A percentile compares a stretch with the other conserved stretches of the same genome.
phyloP scores from a whole-genome alignment of 2,329 filamentous ascomycete species.

The Alternaria dauci region DNA sequence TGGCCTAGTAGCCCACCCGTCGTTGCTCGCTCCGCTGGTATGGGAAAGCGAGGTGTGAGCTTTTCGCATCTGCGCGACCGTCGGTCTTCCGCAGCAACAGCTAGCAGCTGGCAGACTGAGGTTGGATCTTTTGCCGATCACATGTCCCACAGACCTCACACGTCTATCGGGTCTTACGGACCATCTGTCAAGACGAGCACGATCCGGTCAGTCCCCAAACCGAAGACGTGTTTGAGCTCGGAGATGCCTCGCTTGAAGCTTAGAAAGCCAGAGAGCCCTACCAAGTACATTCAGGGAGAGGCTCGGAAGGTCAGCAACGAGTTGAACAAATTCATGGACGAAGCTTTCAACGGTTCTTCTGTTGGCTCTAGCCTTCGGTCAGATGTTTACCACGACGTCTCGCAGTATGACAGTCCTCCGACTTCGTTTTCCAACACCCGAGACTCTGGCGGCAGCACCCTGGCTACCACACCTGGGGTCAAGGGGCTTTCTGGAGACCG shows the following conservation, averaged over 20 bases:
- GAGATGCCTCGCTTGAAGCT: conserved; percentile 39
- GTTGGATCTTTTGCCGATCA: conserved; percentile 41
- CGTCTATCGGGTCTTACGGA: conserved; percentile 33
- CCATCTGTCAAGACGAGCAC: conserved; percentile 33
- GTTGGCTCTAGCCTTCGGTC: conserved; percentile 60
- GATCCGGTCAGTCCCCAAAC: conserved; percentile 37
- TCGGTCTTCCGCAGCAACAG: conserved; percentile 54
- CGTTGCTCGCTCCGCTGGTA: conserved; percentile 59
- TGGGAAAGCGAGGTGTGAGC: conserved; percentile 68
- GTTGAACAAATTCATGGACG: conserved; percentile 88
- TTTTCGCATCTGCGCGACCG: conserved; percentile 64
- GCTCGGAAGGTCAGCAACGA: conserved; percentile 83
- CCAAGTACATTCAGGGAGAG: conserved; percentile 74
- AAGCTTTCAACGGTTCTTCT: conserved; percentile 81
- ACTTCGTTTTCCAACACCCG: conserved; percentile 57
- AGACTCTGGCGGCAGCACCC: conserved; percentile 43
- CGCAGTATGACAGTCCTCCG: conserved; percentile 61
- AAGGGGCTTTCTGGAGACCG: conserved; percentile 49
- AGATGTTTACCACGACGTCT: conserved; percentile 32
- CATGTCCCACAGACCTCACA: conserved; percentile 33
- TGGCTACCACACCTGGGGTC: conserved; percentile 40
- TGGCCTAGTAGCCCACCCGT: conserved; percentile 60
- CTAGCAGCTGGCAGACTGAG: conserved; percentile 44
- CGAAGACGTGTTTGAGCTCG: conserved; percentile 34
- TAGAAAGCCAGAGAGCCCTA: conserved; percentile 56